Evolutionary conservation across 2,329 filamentous ascomycete genomes (phyloP), one percentile per base, ranked within the genome.

Genomic region (Escovopsis sp.): DNA sequence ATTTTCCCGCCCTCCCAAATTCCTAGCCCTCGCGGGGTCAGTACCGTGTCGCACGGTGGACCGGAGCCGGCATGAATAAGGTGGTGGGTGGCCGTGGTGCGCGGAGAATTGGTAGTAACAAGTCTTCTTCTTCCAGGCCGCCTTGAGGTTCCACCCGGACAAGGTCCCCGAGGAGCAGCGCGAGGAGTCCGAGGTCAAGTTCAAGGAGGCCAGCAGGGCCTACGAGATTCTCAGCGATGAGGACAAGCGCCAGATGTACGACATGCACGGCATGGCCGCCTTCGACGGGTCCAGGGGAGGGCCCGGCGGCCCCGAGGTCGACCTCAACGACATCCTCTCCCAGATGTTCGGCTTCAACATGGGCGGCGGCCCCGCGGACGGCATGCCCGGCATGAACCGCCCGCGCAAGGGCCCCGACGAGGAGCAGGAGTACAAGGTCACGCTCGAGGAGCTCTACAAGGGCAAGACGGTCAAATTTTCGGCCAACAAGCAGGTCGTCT

Each of bases 171-270:
- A 89, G 63, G 78, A 83, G 26, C 79, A 88, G 57, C 82, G 89
- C 52, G 80, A 80, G 58, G 83, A 82, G 51, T 86, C 91, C 47
- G 91, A 96, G 62, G 72, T 80, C 57, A 87, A 81, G 58, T 98
- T 98, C 78, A 98, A 98, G 67, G 70, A 80, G 43, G 81, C 94
- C 45, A 88, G 84, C 46, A 82, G 93, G 66, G 91, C 91, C 53
- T 98, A 98, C 70, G 91, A 98, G 60, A 96, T 98, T 59, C 85
- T 98, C 43, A 82, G 78, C 65, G 89, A 98, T 70, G 89, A 96
- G 49, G 79, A 96, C 48, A 95, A 94, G 63, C 82, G 91, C 56
- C 74, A 84, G 44, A 66, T 93, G 48, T 98, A 98, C 68, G 91
- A 98, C 58, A 80, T 78, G 48, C 85, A 94, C 59, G 91, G 91